Percentiles rank a stretch among this genome's conserved stretches.
Evolutionary conservation across 805 yeast genomes (phyloP).

Genomic region (Clavispora phyllophila): DNA sequence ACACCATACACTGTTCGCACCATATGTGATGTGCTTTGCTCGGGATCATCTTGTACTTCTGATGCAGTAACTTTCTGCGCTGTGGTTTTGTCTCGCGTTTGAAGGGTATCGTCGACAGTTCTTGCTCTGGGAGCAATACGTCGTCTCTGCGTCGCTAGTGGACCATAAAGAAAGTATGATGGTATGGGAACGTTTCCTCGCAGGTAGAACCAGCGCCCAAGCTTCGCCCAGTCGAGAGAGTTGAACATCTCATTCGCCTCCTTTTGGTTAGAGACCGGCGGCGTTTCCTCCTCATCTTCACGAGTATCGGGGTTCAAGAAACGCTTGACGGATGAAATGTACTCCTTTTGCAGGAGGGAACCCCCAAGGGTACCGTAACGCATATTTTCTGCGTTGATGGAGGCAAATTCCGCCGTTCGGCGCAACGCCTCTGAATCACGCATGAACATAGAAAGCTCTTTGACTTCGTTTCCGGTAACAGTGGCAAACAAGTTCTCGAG

Average conservation of each 20-base stretch:
- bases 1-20: conserved; percentile 50
- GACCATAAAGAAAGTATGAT: conserved; percentile 65
- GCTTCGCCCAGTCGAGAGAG: conserved; percentile 52
- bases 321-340: conserved; percentile 32
- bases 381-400: conserved; percentile 57
- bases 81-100: conserved; percentile 20
- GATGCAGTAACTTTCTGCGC: conserved; percentile 52
- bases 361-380: conserved; percentile 53
- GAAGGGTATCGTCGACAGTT: conserved; percentile 39
- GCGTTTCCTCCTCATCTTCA: conserved; percentile 4
- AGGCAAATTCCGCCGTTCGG: conserved; percentile 57
- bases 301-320: conserved; percentile 21
- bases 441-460: conserved; percentile 32
- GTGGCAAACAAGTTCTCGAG: conserved; percentile 44
- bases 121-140: conserved; percentile 28
- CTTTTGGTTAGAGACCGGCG: conserved; percentile 9
- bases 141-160: conserved; percentile 57
- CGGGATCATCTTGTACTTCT: conserved; percentile 46
- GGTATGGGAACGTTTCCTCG: conserved; percentile 45
- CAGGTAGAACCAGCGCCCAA: conserved; percentile 49
- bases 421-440: conserved; percentile 61
- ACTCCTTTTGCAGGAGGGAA: conserved; percentile 45
- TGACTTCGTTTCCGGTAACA: conserved; percentile 31
- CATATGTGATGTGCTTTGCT: conserved; percentile 60
- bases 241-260: conserved; percentile 29